Conservation (phyloP, 495 filamentous ascomycete species). For the Thozetella sp. region DNA sequence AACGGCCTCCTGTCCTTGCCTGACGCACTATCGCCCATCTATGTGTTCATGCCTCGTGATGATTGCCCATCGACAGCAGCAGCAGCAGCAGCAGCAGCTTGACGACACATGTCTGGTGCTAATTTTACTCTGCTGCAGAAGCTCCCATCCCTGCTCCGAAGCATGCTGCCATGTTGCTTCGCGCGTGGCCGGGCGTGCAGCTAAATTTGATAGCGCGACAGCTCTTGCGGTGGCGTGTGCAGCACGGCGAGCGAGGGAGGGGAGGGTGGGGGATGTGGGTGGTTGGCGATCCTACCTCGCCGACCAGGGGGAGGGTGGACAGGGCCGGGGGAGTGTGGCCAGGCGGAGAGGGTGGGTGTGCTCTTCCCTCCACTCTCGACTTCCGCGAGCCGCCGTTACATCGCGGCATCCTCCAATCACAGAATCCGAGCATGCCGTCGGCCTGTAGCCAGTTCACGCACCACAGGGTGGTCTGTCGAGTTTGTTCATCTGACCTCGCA, state of each 20-base stretch:
- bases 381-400: slow-evolving; percentile 26
- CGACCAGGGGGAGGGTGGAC: slow-evolving; percentile 1
- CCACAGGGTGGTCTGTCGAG: not conserved
- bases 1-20: not conserved
- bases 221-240: slow-evolving; percentile 1
- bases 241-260: not conserved
- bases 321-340: not conserved
- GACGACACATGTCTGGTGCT: too few relatives aligned
- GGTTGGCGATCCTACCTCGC: slow-evolving; percentile 3
- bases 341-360: slow-evolving; percentile 17
- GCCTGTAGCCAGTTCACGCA: slow-evolving; percentile 7
- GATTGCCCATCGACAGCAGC: not conserved
- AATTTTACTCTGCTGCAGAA: slow-evolving; percentile 1
- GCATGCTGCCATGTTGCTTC: too few relatives aligned
- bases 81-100: too few relatives aligned
- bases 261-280: not conserved
- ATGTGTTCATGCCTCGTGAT: slow-evolving; percentile 2
- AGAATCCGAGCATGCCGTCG: not conserved
- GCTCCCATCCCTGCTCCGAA: slow-evolving; percentile 1
- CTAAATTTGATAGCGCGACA: slow-evolving; percentile 15
- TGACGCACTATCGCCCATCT: too few relatives aligned
- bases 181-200: slow-evolving; percentile 8
- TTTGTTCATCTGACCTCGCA: slow-evolving; percentile 18
- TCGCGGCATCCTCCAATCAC: slow-evolving; percentile 29
- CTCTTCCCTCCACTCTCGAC: slow-evolving; percentile 14